Evolutionary conservation across 371 early-diverging fungal genomes (phyloP), one percentile per base, ranked within the genome.

Genomic region (Capillidium heterosporum): DNA sequence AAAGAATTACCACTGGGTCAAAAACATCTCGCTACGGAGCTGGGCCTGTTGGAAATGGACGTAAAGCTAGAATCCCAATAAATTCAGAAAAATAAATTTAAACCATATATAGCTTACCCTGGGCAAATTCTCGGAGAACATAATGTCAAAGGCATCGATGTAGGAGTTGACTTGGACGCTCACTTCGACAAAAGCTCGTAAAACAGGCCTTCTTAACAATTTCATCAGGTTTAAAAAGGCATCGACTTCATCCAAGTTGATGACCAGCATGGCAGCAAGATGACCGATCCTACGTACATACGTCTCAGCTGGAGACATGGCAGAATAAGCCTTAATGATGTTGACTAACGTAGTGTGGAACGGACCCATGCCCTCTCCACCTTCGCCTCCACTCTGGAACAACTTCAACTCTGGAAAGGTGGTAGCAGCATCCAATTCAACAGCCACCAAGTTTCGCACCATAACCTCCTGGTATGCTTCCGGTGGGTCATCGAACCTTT

Each of bases 241-340:
- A 7, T 49, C 50, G 29, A 26, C 3, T 49, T 49, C 50, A 49
- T 49, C 29, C 28, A 49, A 26, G n/a, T 49, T 21, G 50, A 49
- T 23, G 11, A 49, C 13, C 2, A 49, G 50, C 28, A 27, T 29
- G 27, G 27, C 50, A 7, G 28, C 50, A 7, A 49, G 11, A 5
- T 29, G 21, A 28, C 50, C 50, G 15, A 49, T n/a, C 3, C 27
- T 11, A n/a, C 50, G 50, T 24, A 26, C 50, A 24, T 49, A 49
- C 4, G n/a, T 10, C 29, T 49, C 28, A 26, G 50, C n/a, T 3
- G 50, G 50, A 19, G 50, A 15, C 17, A 49, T 15, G 2, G 50
- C 21, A 10, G 24, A 21, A 49, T 49, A 29, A 15, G 50, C 50
- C 3, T 27, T 27, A 5, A 49, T 4, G 13, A 49, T 27, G 26